phyloP scores from a whole-genome alignment of 495 filamentous ascomycete species.

The Emericellopsis terricola region DNA sequence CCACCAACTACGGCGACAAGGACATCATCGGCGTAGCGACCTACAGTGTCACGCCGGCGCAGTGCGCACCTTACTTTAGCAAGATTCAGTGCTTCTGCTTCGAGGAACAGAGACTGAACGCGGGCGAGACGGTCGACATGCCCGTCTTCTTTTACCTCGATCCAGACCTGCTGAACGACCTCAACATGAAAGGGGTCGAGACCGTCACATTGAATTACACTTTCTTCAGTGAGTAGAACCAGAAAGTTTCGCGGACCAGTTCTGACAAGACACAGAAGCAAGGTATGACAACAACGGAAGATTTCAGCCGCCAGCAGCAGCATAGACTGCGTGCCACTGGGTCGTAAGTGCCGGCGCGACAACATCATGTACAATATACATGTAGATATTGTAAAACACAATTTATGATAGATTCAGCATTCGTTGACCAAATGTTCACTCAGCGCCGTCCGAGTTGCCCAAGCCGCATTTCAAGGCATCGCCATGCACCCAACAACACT shows the following conservation, averaged over 20 bases:
- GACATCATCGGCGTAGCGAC: constrained; percentile 98
- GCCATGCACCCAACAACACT: too few species aligned
- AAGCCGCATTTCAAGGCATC: too few species aligned
- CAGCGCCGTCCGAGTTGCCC: neutral
- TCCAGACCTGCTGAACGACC: constrained; percentile 81
- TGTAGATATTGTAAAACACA: neutral
- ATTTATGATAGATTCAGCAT: too few species aligned
- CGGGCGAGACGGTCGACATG: constrained; percentile 97
- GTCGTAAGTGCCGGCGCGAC: too few species aligned
- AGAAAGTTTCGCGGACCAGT: neutral
- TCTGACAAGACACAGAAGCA: constrained; percentile 42
- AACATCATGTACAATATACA: too few species aligned
- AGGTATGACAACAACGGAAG: constrained; percentile 69
- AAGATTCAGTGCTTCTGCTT: constrained; percentile 99
- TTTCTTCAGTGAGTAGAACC: constrained; percentile 73
- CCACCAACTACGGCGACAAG: constrained; percentile 69
- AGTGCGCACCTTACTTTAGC: constrained; percentile 94
- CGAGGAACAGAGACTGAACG: constrained; percentile 81
- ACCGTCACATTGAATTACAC: constrained; percentile 93
- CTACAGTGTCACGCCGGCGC: constrained; percentile 88
- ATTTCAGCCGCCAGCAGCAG: constrained; percentile 13
- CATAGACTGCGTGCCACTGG: constrained; percentile 4
- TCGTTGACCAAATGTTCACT: too few species aligned
- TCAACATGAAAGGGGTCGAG: constrained; percentile 84
- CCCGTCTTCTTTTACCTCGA: constrained; percentile 99